A percentile compares a stretch with the other conserved stretches of the same genome.
Conservation (phyloP, 2,329 filamentous ascomycete genomes). For the Stemphylium lycopersici region DNA sequence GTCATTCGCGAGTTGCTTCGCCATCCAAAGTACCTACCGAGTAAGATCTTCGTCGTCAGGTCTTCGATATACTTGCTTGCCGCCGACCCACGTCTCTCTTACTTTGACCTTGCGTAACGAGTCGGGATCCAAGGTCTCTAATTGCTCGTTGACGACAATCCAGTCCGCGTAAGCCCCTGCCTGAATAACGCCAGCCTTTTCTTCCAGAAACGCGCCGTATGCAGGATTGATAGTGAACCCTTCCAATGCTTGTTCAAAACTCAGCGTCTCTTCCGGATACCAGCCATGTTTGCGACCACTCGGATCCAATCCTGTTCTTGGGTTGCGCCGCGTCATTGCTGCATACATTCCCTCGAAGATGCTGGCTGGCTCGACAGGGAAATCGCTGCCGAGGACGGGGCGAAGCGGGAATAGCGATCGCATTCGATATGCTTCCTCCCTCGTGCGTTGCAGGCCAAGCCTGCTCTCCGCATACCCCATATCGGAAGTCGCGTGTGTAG, state of each 20-base stretch:
- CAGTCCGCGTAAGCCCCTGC: conserved; percentile 71
- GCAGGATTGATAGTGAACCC: conserved; percentile 68
- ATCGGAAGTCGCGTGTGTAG: conserved; percentile 74
- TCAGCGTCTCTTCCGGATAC: conserved; percentile 65
- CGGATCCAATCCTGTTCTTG: conserved; percentile 53
- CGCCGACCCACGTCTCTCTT: conserved; percentile 72
- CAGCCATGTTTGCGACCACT: conserved; percentile 61
- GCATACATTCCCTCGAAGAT: conserved; percentile 74
- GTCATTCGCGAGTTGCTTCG: neutral
- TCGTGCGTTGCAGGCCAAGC: conserved; percentile 63
- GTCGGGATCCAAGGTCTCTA: conserved; percentile 60
- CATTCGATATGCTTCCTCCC: conserved; percentile 69
- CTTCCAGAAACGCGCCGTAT: conserved; percentile 65
- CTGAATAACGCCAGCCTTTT: conserved; percentile 64
- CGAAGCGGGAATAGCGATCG: conserved; percentile 61
- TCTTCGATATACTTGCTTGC: conserved; percentile 50
- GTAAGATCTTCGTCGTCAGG: conserved; percentile 16
- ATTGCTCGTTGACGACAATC: conserved; percentile 68
- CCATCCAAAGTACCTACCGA: neutral
- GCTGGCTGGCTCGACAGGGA: conserved; percentile 72
- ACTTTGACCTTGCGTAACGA: conserved; percentile 61
- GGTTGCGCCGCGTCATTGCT: conserved; percentile 66
- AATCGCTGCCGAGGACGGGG: conserved; percentile 70
- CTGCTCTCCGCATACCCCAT: conserved; percentile 69
- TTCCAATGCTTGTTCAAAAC: conserved; percentile 63